Base-by-base conservation (phyloP, 768 basidiomycete genomes). In the Auricularia sp. region DNA sequence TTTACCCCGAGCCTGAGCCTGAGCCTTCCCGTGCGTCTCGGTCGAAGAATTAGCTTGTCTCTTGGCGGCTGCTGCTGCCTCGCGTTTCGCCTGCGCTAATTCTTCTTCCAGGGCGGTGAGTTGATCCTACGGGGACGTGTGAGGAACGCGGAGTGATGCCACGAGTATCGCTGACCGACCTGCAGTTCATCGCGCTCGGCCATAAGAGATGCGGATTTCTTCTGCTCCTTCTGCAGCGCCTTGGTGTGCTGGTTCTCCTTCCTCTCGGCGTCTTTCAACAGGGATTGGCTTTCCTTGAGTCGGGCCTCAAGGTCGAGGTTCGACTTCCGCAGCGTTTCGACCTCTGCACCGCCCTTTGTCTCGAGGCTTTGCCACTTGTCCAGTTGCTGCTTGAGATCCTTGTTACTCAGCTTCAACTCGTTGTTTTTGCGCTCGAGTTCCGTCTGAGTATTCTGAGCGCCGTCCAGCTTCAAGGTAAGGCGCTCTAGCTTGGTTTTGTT, bases 311-410 rank as follows among this genome's bases (percentile, higher is more conserved):
- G 76, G 36, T 84, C 81, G 10, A 80, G 74, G 10, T 82, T 81
- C 64, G 78, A 76, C 70, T 84, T 85, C 51, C 84, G 79, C 62
- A 80, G 74, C 5, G 74, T 72, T 62, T 86, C 87, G 8, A 80
- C 76, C 36, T 87, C 84, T 18, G 77, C 81, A 11, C 80, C 84
- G 59, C 84, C 87, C 60, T 83, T 84, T 34, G 76, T 84, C 69
- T 90, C 90, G 18, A 89, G 72, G 34, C 73, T 79, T 69, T 87
- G 80, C 87, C 87, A 90, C 69, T 86, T 83, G 51, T 82, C 81
- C 8, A 91, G 75, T 68, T 91, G 89, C 16, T 81, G 80, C 61
- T 81, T 79, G 43, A 90, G 75, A 51, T 87, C 81, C 3, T 74
- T 73, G 60, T 80, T 81, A 10, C 79, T 78, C 5, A 84, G 81